Base-by-base conservation (phyloP, 2,329 filamentous ascomycete genomes). In the Penicillium thymicola region DNA sequence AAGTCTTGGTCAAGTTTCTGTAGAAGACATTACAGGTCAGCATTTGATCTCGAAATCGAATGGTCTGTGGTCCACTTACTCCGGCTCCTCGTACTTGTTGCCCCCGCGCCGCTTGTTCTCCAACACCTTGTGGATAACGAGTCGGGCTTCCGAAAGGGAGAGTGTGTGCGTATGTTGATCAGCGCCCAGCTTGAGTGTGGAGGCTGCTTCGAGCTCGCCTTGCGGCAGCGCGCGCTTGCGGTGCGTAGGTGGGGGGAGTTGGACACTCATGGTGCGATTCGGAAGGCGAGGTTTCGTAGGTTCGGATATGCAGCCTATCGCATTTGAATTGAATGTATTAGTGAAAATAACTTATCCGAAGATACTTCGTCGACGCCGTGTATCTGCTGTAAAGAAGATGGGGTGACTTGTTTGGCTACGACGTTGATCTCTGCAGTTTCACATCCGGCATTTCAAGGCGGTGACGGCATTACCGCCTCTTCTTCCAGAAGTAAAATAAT, bases 101-200 rank as follows among this genome's bases (percentile, higher is more conserved):
- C 87, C 85, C 66, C 90, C 89, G 67, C 88, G 87, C 64, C 87
- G 85, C 62, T 91, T 85, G 78, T 93, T 90, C 60, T 89, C 82
- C 62, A 94, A 85, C 48, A 97, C 87, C 60, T 92, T 92, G 70
- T 93, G 93, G 68, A 99, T 90, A 70, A 99, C 89, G 49, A 96
- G 85, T 66, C 91, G 85, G 2, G 94, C 92, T 78, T 97, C 94
- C 34, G 91, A 96, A 51, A 97, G 84, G 44, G 92, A 96, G 60
- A 99, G 82, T 6, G 92, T 93, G 72, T 94, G 91, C 64, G 95
- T 92, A 70, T 93, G 82, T 67, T 95, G 86, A 77, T 97, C 97
- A 72, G 97, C 93, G 77, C 94, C 94, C 11, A 99, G 88, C 73
- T 88, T 89, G 62, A 97, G 85, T 54, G 86, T 85, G 8, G 85